A percentile compares a stretch with the other conserved stretches of the same genome.
Conservation (phyloP, 306 rosid species). For the Glycine tomentella region DNA sequence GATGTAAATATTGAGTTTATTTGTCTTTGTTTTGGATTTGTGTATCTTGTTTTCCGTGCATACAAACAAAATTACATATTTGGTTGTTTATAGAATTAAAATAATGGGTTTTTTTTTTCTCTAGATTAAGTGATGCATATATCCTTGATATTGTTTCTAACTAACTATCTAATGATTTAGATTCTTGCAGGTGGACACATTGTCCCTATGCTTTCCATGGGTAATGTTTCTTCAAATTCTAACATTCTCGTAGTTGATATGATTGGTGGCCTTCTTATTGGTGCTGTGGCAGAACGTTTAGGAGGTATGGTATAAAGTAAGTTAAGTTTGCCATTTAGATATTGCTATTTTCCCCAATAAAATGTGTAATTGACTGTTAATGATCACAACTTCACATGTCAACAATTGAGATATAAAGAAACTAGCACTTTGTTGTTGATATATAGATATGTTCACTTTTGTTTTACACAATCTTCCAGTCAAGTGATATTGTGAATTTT, state of each 20-base stretch:
- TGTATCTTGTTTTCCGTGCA: neutral
- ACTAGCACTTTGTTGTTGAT: neutral
- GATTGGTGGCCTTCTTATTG: constrained; percentile 93
- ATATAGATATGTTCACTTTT: neutral
- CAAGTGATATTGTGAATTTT: constrained; percentile 1
- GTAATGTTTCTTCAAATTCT: constrained; percentile 83
- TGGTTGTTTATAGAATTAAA: neutral
- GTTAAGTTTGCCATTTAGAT: constrained; percentile 41
- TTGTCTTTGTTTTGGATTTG: constrained; percentile 6
- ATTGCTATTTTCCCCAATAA: neutral
- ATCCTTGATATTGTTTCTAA: constrained; percentile 34
- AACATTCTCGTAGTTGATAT: constrained; percentile 85
- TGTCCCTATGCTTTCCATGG: constrained; percentile 91
- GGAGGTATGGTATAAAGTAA: constrained; percentile 75
- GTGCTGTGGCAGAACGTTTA: constrained; percentile 93
- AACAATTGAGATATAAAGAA: constrained; percentile 3
- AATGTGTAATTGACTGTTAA: neutral
- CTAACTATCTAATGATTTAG: constrained; percentile 55
- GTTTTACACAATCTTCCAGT: constrained; percentile 5
- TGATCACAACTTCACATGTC: neutral
- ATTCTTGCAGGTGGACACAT: constrained; percentile 83
- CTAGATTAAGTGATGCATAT: constrained; percentile 11
- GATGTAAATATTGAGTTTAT: constrained; percentile 18
- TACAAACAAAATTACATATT: neutral
- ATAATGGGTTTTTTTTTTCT: constrained; percentile 3